Evolutionary conservation across 768 basidiomycete genomes (phyloP).

Genomic region (Mycena olivaceomarginata): DNA sequence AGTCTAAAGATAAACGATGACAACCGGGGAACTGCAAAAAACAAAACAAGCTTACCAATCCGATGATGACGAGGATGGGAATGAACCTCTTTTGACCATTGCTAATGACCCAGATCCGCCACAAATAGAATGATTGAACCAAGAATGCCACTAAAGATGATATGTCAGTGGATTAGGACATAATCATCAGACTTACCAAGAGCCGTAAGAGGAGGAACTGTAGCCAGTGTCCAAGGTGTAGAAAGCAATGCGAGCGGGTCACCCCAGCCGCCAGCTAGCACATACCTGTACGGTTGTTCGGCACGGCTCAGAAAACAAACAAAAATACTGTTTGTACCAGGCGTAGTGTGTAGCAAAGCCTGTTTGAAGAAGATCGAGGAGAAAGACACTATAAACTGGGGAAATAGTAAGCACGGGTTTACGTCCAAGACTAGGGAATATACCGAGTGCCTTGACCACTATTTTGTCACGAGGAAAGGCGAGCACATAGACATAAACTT

Average conservation of each 20-base stretch:
- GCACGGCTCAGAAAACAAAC: neutral
- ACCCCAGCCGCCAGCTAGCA: slow-evolving; percentile 23
- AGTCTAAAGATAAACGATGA: slow-evolving; percentile 1
- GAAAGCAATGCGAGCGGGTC: slow-evolving; percentile 14
- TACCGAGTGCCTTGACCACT: slow-evolving; percentile 28
- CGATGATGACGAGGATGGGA: slow-evolving; percentile 19
- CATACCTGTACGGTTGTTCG: slow-evolving; percentile 11
- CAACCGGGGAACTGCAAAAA: neutral
- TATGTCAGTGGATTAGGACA: neutral
- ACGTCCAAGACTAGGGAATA: slow-evolving; percentile 1
- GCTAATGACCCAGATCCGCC: slow-evolving; percentile 30
- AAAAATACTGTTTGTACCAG: neutral
- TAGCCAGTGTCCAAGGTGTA: slow-evolving; percentile 26
- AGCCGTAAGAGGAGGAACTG: slow-evolving; percentile 25
- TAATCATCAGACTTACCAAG: slow-evolving; percentile 17
- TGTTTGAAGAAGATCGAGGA: slow-evolving; percentile 27
- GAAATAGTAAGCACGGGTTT: slow-evolving; percentile 11
- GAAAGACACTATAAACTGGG: slow-evolving; percentile 21
- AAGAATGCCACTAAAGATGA: slow-evolving; percentile 15
- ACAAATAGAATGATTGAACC: slow-evolving; percentile 24
- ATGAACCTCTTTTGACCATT: slow-evolving; percentile 7
- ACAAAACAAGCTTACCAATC: slow-evolving; percentile 5
- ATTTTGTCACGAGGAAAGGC: slow-evolving; percentile 21
- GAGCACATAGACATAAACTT: slow-evolving; percentile 23
- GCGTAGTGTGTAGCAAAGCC: slow-evolving; percentile 29